These are phyloP conservation scores for Aureobasidium sp. DNA, from an alignment of 2,329 filamentous ascomycete species.

Conservation along the genomic window DNA sequence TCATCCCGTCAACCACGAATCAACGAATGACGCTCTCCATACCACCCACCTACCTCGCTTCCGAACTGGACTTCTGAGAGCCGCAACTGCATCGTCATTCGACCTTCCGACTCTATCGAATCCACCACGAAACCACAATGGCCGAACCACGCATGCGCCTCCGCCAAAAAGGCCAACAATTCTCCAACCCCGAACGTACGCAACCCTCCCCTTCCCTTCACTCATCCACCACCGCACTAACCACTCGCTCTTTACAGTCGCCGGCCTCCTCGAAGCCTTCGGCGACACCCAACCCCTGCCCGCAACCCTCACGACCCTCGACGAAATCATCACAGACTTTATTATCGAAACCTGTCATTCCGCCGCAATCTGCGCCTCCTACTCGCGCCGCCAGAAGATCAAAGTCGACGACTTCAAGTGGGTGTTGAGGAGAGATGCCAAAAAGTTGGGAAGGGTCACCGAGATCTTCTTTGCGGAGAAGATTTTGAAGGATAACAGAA, in stretches of 20 bases:
- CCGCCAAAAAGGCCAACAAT: conserved; percentile 43
- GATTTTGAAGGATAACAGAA: conserved; percentile 75
- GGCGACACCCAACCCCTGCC: conserved; percentile 75
- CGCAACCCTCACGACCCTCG: conserved; percentile 77
- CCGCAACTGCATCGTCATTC: neutral
- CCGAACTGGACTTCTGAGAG: neutral
- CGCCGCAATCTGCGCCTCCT: conserved; percentile 76
- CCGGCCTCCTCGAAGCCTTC: conserved; percentile 45
- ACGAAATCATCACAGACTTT: conserved; percentile 95
- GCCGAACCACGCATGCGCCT: conserved; percentile 43
- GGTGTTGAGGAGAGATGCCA: conserved; percentile 75
- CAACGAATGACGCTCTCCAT: too few relatives aligned
- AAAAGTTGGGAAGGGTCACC: conserved; percentile 80
- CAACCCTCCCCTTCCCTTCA: conserved; percentile 13
- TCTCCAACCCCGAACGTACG: conserved; percentile 37
- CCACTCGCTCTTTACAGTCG: conserved; percentile 38
- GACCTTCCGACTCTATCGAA: neutral
- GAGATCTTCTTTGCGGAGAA: conserved; percentile 85
- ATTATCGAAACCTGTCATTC: conserved; percentile 90
- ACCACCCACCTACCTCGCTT: neutral
- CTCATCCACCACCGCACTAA: conserved; percentile 18
- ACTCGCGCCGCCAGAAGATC: conserved; percentile 87
- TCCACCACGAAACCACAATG: conserved; percentile 27
- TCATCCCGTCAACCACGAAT: too few relatives aligned
- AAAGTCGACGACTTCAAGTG: conserved; percentile 98